phyloP scores from a whole-genome alignment of 208 protist genomes.

The Leptomonas seymouri region DNA sequence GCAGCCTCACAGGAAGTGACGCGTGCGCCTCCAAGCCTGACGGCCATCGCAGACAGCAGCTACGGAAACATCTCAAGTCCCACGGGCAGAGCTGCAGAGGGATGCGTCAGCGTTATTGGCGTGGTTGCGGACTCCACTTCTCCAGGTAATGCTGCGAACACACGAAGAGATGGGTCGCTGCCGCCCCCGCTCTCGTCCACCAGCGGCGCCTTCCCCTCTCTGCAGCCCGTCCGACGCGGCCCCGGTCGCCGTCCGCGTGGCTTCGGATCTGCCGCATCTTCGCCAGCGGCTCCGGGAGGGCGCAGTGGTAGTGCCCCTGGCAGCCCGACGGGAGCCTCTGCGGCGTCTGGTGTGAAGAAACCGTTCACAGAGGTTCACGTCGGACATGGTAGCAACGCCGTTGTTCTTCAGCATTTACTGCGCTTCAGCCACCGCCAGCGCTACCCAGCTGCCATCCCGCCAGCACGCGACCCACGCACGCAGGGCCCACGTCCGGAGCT shows the following conservation, averaged over 20 bases:
- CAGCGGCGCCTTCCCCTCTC: no score
- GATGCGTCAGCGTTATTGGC: no score
- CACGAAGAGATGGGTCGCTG: no score
- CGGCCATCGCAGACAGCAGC: background rate
- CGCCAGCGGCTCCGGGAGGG: background rate
- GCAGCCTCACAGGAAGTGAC: background rate
- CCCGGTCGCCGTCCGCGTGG: constrained; percentile 21
- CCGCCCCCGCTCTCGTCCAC: no score
- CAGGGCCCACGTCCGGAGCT: constrained; percentile 43
- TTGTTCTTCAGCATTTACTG: constrained; percentile 73
- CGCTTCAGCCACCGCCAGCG: constrained; percentile 79
- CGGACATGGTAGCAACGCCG: constrained; percentile 47
- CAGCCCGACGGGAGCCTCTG: background rate
- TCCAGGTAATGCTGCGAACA: no score
- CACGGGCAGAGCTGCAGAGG: background rate
- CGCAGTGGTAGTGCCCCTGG: background rate
- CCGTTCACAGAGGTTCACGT: constrained; percentile 28
- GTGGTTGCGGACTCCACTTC: no score
- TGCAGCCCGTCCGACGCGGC: constrained; percentile 10
- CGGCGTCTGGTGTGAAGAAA: background rate
- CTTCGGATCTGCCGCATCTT: constrained; percentile 6
- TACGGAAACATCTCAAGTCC: background rate
- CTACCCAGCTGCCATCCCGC: constrained; percentile 53
- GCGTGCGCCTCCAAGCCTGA: background rate
- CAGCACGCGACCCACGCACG: constrained; percentile 38